Evolutionary conservation across 2,329 filamentous ascomycete genomes (phyloP).

Genomic region (Hypomyces rosellus): DNA sequence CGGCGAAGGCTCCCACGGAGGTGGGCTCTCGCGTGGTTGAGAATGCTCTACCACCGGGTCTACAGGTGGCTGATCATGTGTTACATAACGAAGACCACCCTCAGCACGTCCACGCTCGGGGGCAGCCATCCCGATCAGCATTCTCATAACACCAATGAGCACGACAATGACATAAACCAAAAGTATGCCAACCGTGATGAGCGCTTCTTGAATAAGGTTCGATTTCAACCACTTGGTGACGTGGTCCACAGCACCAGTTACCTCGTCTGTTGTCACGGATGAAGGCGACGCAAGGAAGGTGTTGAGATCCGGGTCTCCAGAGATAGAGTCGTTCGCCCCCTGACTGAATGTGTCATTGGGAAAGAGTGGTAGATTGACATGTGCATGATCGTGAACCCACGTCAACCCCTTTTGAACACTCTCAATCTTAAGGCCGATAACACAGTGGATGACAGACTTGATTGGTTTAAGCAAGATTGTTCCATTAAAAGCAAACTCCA

Average conservation of each 20-base stretch:
- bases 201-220: slow-evolving; percentile 66
- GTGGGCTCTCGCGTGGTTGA: slow-evolving; percentile 5
- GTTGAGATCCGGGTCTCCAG: slow-evolving; percentile 52
- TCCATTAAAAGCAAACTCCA: slow-evolving; percentile 73
- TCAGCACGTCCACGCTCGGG: slow-evolving; percentile 50
- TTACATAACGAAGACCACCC: slow-evolving; percentile 42
- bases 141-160: slow-evolving; percentile 65
- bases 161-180: slow-evolving; percentile 73
- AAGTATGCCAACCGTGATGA: slow-evolving; percentile 71
- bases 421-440: slow-evolving; percentile 83
- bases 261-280: slow-evolving; percentile 69
- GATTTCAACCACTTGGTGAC: slow-evolving; percentile 62
- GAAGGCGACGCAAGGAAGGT: slow-evolving; percentile 74
- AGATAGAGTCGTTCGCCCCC: slow-evolving; percentile 59
- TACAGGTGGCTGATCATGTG: slow-evolving; percentile 22
- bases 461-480: slow-evolving; percentile 76
- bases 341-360: slow-evolving; percentile 75
- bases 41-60: slow-evolving; percentile 16
- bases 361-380: slow-evolving; percentile 73
- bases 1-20: slow-evolving; percentile 3
- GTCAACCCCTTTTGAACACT: slow-evolving; percentile 82
- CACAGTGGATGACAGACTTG: slow-evolving; percentile 72
- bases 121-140: slow-evolving; percentile 52
- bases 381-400: slow-evolving; percentile 84
- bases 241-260: slow-evolving; percentile 66